A percentile compares a stretch with the other conserved stretches of the same genome.
Evolutionary conservation across 1,284 basidiomycete species (phyloP).

Genomic region (Ceratobasidium sp.): DNA sequence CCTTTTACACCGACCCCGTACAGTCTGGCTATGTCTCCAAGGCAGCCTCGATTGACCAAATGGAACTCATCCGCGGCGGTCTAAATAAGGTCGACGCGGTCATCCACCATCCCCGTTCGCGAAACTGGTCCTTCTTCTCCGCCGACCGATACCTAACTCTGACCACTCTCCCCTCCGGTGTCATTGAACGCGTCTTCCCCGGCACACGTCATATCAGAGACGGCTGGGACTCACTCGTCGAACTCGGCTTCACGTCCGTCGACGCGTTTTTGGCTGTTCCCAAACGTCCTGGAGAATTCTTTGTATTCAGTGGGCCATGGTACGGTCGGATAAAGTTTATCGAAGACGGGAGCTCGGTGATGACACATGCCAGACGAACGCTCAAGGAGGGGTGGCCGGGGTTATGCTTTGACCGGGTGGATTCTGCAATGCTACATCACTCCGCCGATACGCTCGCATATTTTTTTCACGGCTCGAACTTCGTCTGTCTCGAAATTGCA

Average conservation of each 20-base stretch:
- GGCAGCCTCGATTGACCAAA: slow-evolving; percentile 13
- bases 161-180: slow-evolving; percentile 9
- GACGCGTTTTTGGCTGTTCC: slow-evolving; percentile 17
- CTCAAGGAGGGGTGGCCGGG: slow-evolving; percentile 16
- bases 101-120: slow-evolving; percentile 17
- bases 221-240: slow-evolving; percentile 18
- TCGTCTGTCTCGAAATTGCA: slow-evolving; percentile 13
- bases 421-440: slow-evolving; percentile 9
- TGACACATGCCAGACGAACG: slow-evolving; percentile 1
- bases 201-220: slow-evolving; percentile 19
- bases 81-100: slow-evolving; percentile 23
- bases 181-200: slow-evolving; percentile 16
- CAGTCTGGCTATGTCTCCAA: slow-evolving; percentile 14
- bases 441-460: background rate
- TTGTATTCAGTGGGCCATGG: slow-evolving; percentile 11
- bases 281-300: background rate
- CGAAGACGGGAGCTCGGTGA: slow-evolving; percentile 6
- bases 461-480: slow-evolving; percentile 12
- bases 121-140: slow-evolving; percentile 28
- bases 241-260: slow-evolving; percentile 15
- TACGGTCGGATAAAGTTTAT: slow-evolving; percentile 21
- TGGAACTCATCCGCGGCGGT: slow-evolving; percentile 23
- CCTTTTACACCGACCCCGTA: slow-evolving; percentile 17
- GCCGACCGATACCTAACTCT: slow-evolving; percentile 15
- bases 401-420: slow-evolving; percentile 1